phyloP scores from a whole-genome alignment of 2,329 filamentous ascomycete genomes.

The Botrytis medusae region DNA sequence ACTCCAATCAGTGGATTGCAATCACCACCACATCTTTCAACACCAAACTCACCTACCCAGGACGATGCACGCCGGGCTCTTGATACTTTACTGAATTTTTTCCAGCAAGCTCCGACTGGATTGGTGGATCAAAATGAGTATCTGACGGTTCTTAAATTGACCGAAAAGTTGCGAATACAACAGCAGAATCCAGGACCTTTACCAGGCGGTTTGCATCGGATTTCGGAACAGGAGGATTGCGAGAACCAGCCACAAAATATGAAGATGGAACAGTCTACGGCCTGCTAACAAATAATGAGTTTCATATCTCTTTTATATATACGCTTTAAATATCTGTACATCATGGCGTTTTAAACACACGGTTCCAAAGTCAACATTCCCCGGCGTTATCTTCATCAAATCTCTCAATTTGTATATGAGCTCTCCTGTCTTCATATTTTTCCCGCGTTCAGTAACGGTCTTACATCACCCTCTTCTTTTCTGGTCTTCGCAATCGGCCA shows the following conservation, averaged over 20 bases:
- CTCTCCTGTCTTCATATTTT: neutral
- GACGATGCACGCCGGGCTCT: conserved; percentile 84
- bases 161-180: conserved; percentile 78
- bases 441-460: neutral
- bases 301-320: neutral
- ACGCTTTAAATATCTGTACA: conserved; percentile 22
- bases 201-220: conserved; percentile 44
- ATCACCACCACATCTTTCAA: conserved; percentile 54
- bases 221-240: conserved; percentile 39
- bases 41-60: conserved; percentile 66
- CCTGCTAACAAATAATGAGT: conserved; percentile 27
- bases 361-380: conserved; percentile 9
- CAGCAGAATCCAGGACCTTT: conserved; percentile 39
- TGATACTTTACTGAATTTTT: conserved; percentile 77
- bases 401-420: conserved; percentile 12
- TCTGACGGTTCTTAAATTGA: conserved; percentile 74
- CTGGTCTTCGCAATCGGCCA: neutral
- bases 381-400: conserved; percentile 13
- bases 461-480: neutral
- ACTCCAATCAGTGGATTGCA: conserved; percentile 41
- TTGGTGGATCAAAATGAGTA: conserved; percentile 78
- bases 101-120: conserved; percentile 64
- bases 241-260: conserved; percentile 30
- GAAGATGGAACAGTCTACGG: conserved; percentile 40
- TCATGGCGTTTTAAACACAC: conserved; percentile 19